Conservation (phyloP, 2,329 filamentous ascomycete species). For the Hymenoscyphus infarciens region DNA sequence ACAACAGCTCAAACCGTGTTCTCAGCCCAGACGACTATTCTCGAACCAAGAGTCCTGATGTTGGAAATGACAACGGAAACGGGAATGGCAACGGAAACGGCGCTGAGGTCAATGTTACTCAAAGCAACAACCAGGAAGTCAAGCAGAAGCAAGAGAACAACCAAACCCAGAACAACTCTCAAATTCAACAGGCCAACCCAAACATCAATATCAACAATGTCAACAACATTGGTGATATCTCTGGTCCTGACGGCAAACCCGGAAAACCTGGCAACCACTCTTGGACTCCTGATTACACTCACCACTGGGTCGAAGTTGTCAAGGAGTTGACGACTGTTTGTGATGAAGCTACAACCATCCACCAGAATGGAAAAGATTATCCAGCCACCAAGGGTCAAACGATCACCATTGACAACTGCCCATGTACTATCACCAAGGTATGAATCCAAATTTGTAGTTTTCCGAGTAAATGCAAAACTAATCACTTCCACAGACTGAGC, state of each 20-base stretch:
- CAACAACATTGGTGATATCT: background rate
- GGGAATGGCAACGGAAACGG: constrained; percentile 7
- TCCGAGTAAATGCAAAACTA: background rate
- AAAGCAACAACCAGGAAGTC: background rate
- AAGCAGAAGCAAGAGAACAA: constrained; percentile 2
- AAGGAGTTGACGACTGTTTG: constrained; percentile 47
- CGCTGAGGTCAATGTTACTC: constrained; percentile 6
- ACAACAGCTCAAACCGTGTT: constrained; percentile 1
- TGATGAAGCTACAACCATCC: constrained; percentile 22
- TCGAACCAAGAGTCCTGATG: constrained; percentile 1
- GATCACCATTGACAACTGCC: constrained; percentile 37
- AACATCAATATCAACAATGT: background rate
- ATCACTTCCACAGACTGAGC: background rate
- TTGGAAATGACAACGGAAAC: constrained; percentile 7
- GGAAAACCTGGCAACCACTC: background rate
- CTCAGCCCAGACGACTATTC: background rate
- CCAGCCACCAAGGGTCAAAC: constrained; percentile 58
- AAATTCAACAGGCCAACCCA: constrained; percentile 1
- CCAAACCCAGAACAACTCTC: constrained; percentile 5
- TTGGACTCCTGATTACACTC: background rate
- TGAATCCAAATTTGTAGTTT: background rate
- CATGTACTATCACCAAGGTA: constrained; percentile 23
- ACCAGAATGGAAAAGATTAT: constrained; percentile 41
- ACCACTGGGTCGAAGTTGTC: constrained; percentile 34
- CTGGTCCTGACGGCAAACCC: background rate